These are phyloP conservation scores for Lachnellula suecica DNA, from an alignment of 2,329 filamentous ascomycete species.

Conservation along the genomic window DNA sequence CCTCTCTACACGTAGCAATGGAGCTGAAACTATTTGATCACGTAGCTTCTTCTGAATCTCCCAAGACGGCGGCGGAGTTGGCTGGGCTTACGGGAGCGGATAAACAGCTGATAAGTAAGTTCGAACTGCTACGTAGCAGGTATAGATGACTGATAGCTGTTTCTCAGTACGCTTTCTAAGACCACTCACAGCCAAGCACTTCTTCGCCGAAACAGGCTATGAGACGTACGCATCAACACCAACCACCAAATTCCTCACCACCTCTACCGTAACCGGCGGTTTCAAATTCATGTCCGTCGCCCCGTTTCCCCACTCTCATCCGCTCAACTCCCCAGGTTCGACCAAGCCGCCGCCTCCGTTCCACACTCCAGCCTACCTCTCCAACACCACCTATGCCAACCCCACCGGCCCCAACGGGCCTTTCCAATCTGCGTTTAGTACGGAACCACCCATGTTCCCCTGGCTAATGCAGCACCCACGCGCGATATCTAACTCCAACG, in stretches of 20 bases:
- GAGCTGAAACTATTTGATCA: constrained; percentile 8
- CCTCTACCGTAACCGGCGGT: constrained; percentile 1
- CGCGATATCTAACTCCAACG: constrained; percentile 13
- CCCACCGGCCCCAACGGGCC: constrained; percentile 1
- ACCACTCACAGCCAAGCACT: neutral
- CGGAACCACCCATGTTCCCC: constrained; percentile 13
- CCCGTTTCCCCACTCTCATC: neutral
- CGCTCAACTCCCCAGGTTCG: neutral
- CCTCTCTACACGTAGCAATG: constrained; percentile 3
- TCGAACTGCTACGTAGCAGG: neutral
- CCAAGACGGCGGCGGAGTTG: constrained; percentile 6
- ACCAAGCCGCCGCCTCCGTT: constrained; percentile 8
- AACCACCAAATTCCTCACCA: constrained; percentile 5
- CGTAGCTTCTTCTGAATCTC: neutral
- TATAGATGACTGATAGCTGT: neutral
- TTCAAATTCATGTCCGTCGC: constrained; percentile 13
- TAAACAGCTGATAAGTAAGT: constrained; percentile 11
- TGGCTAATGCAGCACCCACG: constrained; percentile 12
- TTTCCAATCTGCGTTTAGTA: constrained; percentile 11
- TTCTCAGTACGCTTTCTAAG: constrained; percentile 10
- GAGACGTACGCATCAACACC: constrained; percentile 8
- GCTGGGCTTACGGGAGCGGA: constrained; percentile 3
- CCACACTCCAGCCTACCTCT: constrained; percentile 7
- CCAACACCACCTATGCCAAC: constrained; percentile 3
- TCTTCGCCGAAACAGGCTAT: constrained; percentile 7